Percentiles rank a stretch among this genome's conserved stretches.
Evolutionary conservation across 441 rosid genomes (phyloP).

Genomic region (Erodium trifolium): DNA sequence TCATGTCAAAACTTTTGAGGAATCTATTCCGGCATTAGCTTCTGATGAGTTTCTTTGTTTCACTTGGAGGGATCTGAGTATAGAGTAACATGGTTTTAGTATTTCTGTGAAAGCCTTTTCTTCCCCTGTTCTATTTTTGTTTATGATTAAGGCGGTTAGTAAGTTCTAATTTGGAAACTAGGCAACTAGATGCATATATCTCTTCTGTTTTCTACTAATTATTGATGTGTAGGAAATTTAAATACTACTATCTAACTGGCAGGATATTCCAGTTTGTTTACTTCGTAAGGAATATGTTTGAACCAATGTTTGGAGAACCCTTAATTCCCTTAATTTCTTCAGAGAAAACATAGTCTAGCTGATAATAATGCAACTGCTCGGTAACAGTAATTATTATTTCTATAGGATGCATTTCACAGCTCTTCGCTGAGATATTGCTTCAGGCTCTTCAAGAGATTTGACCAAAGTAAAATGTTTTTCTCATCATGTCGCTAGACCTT

Average conservation of each 20-base stretch:
- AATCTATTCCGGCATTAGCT: not conserved
- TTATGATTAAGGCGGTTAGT: not conserved
- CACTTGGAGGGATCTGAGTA: not conserved
- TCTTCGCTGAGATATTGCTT: no score
- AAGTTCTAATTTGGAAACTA: not conserved
- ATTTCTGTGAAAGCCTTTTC: not conserved
- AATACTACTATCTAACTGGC: not conserved
- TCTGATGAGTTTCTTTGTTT: not conserved
- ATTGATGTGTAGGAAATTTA: not conserved
- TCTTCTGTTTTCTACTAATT: not conserved
- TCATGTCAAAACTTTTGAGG: not conserved
- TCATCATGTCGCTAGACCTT: no score
- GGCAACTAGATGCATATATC: not conserved
- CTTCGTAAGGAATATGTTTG: not conserved
- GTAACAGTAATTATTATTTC: not conserved
- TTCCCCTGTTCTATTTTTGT: not conserved
- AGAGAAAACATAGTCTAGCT: not conserved
- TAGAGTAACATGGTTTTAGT: not conserved
- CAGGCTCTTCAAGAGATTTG: no score
- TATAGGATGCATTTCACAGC: not conserved
- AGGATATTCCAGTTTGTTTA: not conserved
- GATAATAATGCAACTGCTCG: not conserved
- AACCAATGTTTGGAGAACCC: not conserved
- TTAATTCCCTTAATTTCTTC: not conserved
- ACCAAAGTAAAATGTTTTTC: no score